Base-by-base conservation (phyloP, 805 yeast genomes). In the Ogataea dorogensis region DNA sequence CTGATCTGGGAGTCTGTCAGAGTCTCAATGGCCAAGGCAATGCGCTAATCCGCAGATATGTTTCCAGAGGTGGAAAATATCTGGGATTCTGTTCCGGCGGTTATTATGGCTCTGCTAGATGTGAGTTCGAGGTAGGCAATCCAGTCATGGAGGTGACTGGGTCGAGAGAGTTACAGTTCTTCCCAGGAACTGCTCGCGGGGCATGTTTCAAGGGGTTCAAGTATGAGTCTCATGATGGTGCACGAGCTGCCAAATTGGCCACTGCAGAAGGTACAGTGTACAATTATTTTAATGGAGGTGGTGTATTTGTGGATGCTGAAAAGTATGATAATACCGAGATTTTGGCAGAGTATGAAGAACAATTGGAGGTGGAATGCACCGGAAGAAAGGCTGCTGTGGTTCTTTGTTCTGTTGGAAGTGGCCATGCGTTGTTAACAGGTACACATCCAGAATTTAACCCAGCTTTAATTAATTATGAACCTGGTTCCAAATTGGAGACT, bases 41-140 rank as follows among this genome's bases (percentile, higher is more conserved):
- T 50, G 51, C 63, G 7, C 65, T 68, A 24, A 85, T 87, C 43
- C 58, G 64, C 17, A 75, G 75, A 32, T 87, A 70, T 47, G 87
- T 87, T 1, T 67, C 77, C 19, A 67, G 68, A 36, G 98, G 98
- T 19, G 99, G 99, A 2, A 65, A 68, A 31, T 87, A 67, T 52
- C 59, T 91, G 14, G 98, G 98, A 0, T 77, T 93, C 45, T 93
- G 99, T 63, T 93, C 99, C 7, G 99, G 99, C 27, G 98, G 85
- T 0, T 93, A 93, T 61, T 93, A 77, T 54, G 91, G 81, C 1
- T 72, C 89, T 9, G 60, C 72, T 0, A 61, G 81, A 25, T 80
- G 85, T 47, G 97, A 91, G 54, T 93, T 93, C 57, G 96, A 86
- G 49, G 80, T 74, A 19, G 94, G 93, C 2, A 65, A 77, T 48